Conservation (phyloP, 2,329 filamentous ascomycete species). For the Fusarium caatingaense region DNA sequence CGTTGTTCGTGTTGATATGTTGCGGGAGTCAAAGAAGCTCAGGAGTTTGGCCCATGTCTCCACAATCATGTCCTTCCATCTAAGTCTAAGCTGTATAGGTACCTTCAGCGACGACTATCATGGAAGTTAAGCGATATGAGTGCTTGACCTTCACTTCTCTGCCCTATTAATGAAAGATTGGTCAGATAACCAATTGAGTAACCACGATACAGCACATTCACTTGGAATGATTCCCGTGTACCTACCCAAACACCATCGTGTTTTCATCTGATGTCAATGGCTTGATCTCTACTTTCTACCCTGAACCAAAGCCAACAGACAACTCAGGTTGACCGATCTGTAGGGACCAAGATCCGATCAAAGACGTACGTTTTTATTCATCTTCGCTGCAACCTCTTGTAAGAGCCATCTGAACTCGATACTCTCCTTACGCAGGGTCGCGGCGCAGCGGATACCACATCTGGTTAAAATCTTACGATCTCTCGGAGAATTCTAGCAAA, state of each 20-base stretch:
- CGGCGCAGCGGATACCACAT: slow-evolving; percentile 20
- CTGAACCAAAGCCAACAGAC: neutral
- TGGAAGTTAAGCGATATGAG: neutral
- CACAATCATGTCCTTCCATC: neutral
- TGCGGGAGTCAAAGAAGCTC: neutral
- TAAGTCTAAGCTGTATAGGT: neutral
- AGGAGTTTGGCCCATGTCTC: neutral
- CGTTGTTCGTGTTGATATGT: neutral
- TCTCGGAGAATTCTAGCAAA: slow-evolving; percentile 19
- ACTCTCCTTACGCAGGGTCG: neutral
- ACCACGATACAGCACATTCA: neutral
- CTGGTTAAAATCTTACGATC: neutral
- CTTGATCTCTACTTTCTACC: neutral
- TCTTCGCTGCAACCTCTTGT: neutral
- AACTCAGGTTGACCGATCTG: neutral
- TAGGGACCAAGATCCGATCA: neutral
- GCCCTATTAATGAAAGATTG: neutral
- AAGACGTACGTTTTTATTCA: neutral
- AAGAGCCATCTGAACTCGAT: neutral
- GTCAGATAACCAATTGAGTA: neutral
- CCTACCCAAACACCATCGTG: neutral
- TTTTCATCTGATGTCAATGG: neutral
- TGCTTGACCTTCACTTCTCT: neutral
- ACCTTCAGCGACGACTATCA: too few species aligned
- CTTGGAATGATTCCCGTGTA: fast-evolving